Base-by-base conservation (phyloP, 306 rosid species). In the Arachis stenosperma region DNA sequence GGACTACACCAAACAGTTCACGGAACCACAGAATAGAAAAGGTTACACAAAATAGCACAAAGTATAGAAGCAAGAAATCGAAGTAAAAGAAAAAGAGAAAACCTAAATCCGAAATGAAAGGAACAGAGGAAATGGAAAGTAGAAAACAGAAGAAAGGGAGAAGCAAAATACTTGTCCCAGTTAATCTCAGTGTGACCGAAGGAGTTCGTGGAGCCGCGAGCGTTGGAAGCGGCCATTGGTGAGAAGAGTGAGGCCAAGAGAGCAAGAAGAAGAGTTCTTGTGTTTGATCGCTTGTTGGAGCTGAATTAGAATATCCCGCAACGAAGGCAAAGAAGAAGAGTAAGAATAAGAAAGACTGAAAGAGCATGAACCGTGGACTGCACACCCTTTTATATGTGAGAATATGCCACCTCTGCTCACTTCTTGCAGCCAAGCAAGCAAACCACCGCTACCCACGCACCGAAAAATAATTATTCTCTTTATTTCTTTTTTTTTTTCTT, bases 141-240 rank as follows among this genome's bases (percentile, higher is more conserved):
- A 8, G 13, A 65, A 40, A 40, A 47, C 27, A 6, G 15, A 41
- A 47, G 53, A 17, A 14, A 59, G 52, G 12, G 64, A 60, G 13
- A 6, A 71, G 51, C 2, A 43, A 0, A 77, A 46, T 71, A 93
- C 98, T 88, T 89, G 86, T 90, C 97, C 98, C 98, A 93, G 79
- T 86, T 88, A 75, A 93, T 88, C 81, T 93, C 98, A 17, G 92
- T 75, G 48, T 82, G 87, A 68, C 89, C 88, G 51, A 82, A 75
- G 62, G 89, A 47, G 8, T 70, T 79, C 17, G 84, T 61, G 37
- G 37, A 2, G 37, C 37, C 37, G 42, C 81, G 76, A 40, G 89
- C 69, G 65, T 67, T 54, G 29, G 90, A 58, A 1, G 86, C 76
- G 44, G 84, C 80, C 98, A 90, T 84, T 86, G 81, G n/a, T 10